These are phyloP conservation scores for Cyberlindnera maritima DNA, from an alignment of 805 yeast genomes.

Conservation along the genomic window DNA sequence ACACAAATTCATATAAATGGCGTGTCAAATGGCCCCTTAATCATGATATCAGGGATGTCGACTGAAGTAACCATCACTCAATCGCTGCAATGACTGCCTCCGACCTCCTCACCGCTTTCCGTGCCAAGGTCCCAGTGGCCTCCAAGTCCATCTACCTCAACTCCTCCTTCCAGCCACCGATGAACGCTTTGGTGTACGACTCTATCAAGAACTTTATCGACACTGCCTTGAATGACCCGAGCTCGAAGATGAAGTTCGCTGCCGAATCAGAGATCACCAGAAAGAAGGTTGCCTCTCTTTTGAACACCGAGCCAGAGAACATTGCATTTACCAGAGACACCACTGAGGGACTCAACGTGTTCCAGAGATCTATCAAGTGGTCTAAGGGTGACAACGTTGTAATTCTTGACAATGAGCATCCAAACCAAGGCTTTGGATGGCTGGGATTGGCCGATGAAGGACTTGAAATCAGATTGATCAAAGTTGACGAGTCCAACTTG, in stretches of 20 bases:
- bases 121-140: background rate
- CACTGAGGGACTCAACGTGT: background rate
- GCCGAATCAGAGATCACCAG: background rate
- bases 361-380: background rate
- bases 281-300: background rate
- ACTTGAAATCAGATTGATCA: background rate
- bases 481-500: background rate
- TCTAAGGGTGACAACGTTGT: background rate
- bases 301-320: background rate
- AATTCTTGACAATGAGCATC: background rate
- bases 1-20: no score
- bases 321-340: background rate
- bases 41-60: no score
- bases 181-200: background rate
- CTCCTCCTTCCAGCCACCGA: background rate
- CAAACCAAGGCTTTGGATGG: constrained; percentile 1
- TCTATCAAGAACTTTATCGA: background rate
- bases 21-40: no score
- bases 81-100: no score
- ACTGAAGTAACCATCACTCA: no score
- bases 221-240: background rate
- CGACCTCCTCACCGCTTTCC: background rate
- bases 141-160: background rate
- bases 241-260: background rate
- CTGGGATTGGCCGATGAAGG: background rate